Evolutionary conservation across 768 basidiomycete genomes (phyloP), one percentile per base, ranked within the genome.

Genomic region (Roridomyces roridus): DNA sequence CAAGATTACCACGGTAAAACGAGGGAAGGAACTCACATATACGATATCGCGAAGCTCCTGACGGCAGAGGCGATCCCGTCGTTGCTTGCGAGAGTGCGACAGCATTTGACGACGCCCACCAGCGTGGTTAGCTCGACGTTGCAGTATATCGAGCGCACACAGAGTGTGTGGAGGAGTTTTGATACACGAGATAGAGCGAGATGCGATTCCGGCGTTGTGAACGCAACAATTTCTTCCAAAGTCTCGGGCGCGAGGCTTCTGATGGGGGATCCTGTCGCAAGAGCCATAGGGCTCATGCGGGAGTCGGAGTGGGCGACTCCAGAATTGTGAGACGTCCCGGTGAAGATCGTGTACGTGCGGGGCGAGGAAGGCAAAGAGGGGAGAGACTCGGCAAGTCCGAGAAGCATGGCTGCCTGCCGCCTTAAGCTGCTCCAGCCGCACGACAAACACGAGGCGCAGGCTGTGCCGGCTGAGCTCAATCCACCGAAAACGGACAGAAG

Each of bases 141-240:
- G 51, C 65, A 59, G 50, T 78, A 78, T 20, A 78, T 57, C 10
- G 68, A 60, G 24, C 71, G 69, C 52, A 69, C 57, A 26, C 72
- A 63, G 54, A 76, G 64, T 20, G 70, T 62, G 55, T 71, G 61
- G 57, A 76, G 68, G 10, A 72, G 57, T 46, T 65, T 72, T 2
- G 75, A 77, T 50, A 74, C 72, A 5, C 57, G 67, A 57, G 66
- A 70, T 31, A 76, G 68, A 1, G 72, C 65, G 4, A 74, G 70
- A 31, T 72, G 72, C 4, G 66, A 55, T 24, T 65, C 50, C 28
- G 65, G 52, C 28, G 70, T 62, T 7, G 70, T 67, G 42, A 68
- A 60, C 25, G 69, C 67, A 44, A 73, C 67, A 51, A 76, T 71
- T 57, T 68, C 61, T 55, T 76, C 70, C 43, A 76, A 57, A 24